Percentiles rank a stretch among this genome's conserved stretches.
Evolutionary conservation across 1,284 basidiomycete genomes (phyloP).

Genomic region (Sanghuangporus sanghuang): DNA sequence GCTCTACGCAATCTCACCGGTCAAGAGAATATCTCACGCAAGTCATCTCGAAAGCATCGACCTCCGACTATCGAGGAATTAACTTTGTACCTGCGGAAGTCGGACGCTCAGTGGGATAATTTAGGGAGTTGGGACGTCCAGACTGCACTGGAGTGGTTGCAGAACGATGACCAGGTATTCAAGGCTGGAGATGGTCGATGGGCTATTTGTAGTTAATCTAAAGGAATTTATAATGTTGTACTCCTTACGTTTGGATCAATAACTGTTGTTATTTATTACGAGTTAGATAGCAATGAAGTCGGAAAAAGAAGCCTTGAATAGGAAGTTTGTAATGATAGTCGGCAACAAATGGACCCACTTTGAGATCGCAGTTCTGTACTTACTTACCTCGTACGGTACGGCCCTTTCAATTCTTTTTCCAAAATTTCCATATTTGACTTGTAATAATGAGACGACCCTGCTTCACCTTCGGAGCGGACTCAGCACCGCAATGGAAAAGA

Average conservation of each 20-base stretch:
- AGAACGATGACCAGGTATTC: conserved; percentile 41
- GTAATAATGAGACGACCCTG: too few relatives aligned
- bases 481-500: too few relatives aligned
- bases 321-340: too few relatives aligned
- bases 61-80: conserved; percentile 46
- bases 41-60: conserved; percentile 16
- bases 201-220: conserved; percentile 32
- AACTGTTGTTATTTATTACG: too few relatives aligned
- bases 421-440: too few relatives aligned
- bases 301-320: too few relatives aligned
- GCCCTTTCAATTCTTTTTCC: too few relatives aligned
- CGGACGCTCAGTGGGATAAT: conserved; percentile 58
- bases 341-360: too few relatives aligned
- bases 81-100: conserved; percentile 35
- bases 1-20: conserved; percentile 30
- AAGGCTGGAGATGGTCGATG: conserved; percentile 35
- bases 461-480: too few relatives aligned
- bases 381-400: too few relatives aligned
- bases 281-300: too few relatives aligned
- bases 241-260: neutral
- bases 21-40: neutral
- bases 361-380: too few relatives aligned
- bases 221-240: neutral
- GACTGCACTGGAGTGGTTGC: conserved; percentile 49
- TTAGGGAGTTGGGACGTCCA: conserved; percentile 58